A percentile compares a stretch with the other conserved stretches of the same genome.
phyloP scores from a whole-genome alignment of 345 rosid genomes.

The Corymbia maculata region DNA sequence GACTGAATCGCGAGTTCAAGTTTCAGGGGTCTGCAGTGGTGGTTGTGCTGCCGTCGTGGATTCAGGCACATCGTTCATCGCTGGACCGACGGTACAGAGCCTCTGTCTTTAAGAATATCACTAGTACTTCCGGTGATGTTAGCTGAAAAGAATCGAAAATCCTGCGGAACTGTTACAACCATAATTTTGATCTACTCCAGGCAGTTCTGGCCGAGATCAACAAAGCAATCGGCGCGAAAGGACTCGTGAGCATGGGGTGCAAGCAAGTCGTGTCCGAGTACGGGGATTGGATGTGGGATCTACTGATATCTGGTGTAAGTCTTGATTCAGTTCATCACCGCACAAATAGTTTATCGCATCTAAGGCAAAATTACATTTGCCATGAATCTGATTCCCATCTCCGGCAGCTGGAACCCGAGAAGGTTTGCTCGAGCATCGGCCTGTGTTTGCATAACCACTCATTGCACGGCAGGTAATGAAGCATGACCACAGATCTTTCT shows the following conservation, averaged over 20 bases:
- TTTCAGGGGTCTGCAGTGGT: conserved; percentile 36
- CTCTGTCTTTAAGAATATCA: not conserved
- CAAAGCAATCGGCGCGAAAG: conserved; percentile 34
- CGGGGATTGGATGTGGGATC: conserved; percentile 32
- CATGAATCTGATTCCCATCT: not conserved
- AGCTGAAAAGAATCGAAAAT: not conserved
- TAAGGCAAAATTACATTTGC: not conserved
- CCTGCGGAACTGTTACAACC: not conserved
- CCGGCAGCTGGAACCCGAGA: conserved; percentile 1
- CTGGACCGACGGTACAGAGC: conserved; percentile 58
- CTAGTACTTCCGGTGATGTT: not conserved
- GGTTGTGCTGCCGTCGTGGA: conserved; percentile 72
- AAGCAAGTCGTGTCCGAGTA: conserved; percentile 19
- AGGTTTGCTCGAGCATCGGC: not conserved
- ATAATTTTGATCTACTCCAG: conserved; percentile 7
- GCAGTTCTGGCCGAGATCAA: conserved; percentile 31
- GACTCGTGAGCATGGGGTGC: conserved; percentile 35
- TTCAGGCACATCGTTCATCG: conserved; percentile 69
- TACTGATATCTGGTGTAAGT: conserved; percentile 34
- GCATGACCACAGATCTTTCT: not conserved
- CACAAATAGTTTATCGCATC: not conserved
- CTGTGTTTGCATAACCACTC: not conserved
- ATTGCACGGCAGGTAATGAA: not conserved
- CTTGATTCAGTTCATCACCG: not conserved
- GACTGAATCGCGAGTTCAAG: not conserved